Conservation (phyloP, 495 filamentous ascomycete species). For the Penicillium lividum region DNA sequence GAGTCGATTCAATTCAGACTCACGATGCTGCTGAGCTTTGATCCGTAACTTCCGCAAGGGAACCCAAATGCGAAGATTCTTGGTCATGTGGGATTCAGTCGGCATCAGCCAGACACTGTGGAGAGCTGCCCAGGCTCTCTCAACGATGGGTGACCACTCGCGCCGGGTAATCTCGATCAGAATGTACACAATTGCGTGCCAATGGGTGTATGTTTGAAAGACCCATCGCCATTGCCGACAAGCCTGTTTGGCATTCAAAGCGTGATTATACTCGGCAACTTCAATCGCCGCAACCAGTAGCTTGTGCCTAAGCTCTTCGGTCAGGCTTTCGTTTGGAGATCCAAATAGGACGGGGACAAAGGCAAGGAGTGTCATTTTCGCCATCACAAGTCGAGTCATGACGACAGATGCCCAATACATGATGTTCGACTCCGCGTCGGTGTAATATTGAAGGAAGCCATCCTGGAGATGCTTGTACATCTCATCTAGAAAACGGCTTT, state of each 20-base stretch:
- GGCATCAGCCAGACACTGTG: conserved; percentile 51
- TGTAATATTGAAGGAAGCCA: conserved; percentile 45
- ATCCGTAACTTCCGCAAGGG: conserved; percentile 54
- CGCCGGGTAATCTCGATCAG: conserved; percentile 53
- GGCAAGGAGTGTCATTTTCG: conserved; percentile 49
- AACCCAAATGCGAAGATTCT: conserved; percentile 50
- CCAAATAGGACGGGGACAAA: conserved; percentile 46
- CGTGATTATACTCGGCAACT: conserved; percentile 57
- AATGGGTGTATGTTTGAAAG: conserved; percentile 60
- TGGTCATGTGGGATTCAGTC: conserved; percentile 34
- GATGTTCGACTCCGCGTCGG: conserved; percentile 33
- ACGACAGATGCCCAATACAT: conserved; percentile 46
- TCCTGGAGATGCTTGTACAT: conserved; percentile 43
- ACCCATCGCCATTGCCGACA: conserved; percentile 60
- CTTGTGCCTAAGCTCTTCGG: conserved; percentile 39
- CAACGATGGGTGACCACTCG: conserved; percentile 49
- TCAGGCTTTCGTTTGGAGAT: conserved; percentile 31
- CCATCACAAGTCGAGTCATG: conserved; percentile 37
- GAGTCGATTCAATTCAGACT: conserved; percentile 41
- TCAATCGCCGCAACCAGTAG: conserved; percentile 49
- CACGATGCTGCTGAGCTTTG: conserved; percentile 49
- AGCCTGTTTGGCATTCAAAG: conserved; percentile 47
- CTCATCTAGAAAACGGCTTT: conserved; percentile 43
- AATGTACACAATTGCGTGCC: conserved; percentile 60
- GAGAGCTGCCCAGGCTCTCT: conserved; percentile 56